A percentile compares a stretch with the other conserved stretches of the same genome.
These are phyloP conservation scores for Aschersonia sp. DNA, from an alignment of 2,329 filamentous ascomycete genomes.

Conservation along the genomic window DNA sequence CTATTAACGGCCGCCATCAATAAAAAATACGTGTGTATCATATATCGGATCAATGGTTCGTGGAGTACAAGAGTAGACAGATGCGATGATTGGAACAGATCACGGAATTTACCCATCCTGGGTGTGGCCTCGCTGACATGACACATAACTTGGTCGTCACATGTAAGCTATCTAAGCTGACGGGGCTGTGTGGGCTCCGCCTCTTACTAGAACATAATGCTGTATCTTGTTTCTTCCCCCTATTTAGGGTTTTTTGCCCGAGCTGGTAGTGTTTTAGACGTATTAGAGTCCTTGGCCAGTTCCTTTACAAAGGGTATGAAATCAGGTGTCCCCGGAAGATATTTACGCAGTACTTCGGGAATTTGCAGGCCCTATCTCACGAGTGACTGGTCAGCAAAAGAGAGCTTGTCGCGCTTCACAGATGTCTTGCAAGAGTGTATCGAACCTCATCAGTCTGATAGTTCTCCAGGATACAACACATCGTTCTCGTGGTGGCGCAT, in stretches of 20 bases:
- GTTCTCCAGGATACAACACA: conserved; percentile 94
- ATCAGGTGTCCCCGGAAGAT: conserved; percentile 76
- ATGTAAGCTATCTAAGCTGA: too few species aligned
- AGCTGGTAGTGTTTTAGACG: conserved; percentile 15
- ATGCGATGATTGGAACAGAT: too few species aligned
- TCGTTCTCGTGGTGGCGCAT: conserved; percentile 77
- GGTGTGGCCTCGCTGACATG: too few species aligned
- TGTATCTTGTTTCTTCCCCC: background rate
- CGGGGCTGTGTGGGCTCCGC: too few species aligned
- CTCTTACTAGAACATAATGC: background rate
- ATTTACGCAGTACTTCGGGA: conserved; percentile 73
- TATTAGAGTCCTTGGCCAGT: conserved; percentile 50
- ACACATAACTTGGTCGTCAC: too few species aligned
- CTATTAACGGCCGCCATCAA: too few species aligned
- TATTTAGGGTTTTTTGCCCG: conserved; percentile 17
- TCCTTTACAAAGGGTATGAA: conserved; percentile 85
- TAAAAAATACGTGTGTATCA: too few species aligned
- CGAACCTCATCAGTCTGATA: conserved; percentile 74
- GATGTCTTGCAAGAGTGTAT: background rate
- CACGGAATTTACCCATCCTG: too few species aligned
- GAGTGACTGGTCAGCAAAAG: background rate
- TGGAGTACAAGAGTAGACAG: too few species aligned
- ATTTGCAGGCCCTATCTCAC: conserved; percentile 52
- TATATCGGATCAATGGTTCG: too few species aligned
- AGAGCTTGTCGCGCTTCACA: too few species aligned